phyloP scores from a whole-genome alignment of 2,329 filamentous ascomycete species.

The Raffaelea arxii region DNA sequence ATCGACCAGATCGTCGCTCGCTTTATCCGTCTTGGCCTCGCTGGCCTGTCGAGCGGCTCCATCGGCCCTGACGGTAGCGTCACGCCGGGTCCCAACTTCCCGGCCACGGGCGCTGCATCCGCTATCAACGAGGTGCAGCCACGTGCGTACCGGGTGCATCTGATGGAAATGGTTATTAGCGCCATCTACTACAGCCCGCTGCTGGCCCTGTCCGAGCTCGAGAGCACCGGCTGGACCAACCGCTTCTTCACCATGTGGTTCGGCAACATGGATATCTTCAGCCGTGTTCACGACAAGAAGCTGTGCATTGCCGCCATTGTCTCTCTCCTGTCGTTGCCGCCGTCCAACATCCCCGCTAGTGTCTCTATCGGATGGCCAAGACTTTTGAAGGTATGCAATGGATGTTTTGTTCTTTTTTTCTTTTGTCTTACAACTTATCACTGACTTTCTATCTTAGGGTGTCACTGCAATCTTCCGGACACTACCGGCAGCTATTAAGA shows the following conservation, averaged over 20 bases:
- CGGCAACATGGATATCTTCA: constrained; percentile 87
- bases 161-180: constrained; percentile 99
- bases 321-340: constrained; percentile 67
- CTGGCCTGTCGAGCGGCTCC: constrained; percentile 46
- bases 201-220: constrained; percentile 77
- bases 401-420: constrained; percentile 20
- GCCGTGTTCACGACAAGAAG: constrained; percentile 96
- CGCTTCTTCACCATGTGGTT: constrained; percentile 99
- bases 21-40: constrained; percentile 86
- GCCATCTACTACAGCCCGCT: constrained; percentile 94
- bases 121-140: constrained; percentile 50
- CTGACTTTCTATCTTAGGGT: constrained; percentile 34
- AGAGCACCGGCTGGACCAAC: constrained; percentile 89
- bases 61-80: constrained; percentile 43
- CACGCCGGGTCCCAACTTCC: constrained; percentile 7
- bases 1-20: constrained; percentile 82
- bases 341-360: constrained; percentile 78
- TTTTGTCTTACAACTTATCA: constrained; percentile 1
- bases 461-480: constrained; percentile 89
- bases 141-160: constrained; percentile 87
- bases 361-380: constrained; percentile 93
- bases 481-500: constrained; percentile 76
- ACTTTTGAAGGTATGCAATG: constrained; percentile 47
- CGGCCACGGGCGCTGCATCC: constrained; percentile 6
- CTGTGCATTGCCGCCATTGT: constrained; percentile 91